A percentile compares a stretch with the other conserved stretches of the same genome.
phyloP scores from a whole-genome alignment of 2,329 filamentous ascomycete species.

The Aotearoamyces nothofagi region DNA sequence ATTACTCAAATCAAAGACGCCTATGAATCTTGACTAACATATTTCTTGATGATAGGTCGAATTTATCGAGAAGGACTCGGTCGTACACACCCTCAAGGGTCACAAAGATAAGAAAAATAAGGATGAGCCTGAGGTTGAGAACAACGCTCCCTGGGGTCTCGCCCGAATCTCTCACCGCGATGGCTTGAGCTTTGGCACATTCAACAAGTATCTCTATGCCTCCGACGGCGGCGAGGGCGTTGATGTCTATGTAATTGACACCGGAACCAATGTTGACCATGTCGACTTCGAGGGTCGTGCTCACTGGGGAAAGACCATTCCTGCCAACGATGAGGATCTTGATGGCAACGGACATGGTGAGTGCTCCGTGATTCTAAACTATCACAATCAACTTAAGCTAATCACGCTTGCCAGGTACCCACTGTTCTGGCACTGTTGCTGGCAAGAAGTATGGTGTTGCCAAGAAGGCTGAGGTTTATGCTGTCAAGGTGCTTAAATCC shows the following conservation, averaged over 20 bases:
- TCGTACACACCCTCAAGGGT: constrained; percentile 65
- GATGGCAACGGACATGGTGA: constrained; percentile 98
- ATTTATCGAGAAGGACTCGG: constrained; percentile 86
- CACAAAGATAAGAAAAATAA: constrained; percentile 22
- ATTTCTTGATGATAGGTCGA: constrained; percentile 51
- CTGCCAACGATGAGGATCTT: constrained; percentile 63
- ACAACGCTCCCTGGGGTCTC: constrained; percentile 95
- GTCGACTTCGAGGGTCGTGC: constrained; percentile 96
- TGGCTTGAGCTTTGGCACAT: constrained; percentile 73
- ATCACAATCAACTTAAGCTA: too few species aligned
- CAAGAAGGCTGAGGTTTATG: constrained; percentile 94
- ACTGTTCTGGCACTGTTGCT: constrained; percentile 96
- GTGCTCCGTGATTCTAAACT: too few species aligned
- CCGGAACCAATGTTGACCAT: constrained; percentile 84
- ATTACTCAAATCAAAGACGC: constrained; percentile 3
- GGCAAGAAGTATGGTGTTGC: constrained; percentile 99
- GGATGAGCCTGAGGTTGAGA: constrained; percentile 54
- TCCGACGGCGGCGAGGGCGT: constrained; percentile 88
- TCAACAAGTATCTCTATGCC: constrained; percentile 96
- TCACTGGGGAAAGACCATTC: constrained; percentile 94
- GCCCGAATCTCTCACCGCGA: constrained; percentile 95
- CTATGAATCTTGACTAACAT: too few species aligned
- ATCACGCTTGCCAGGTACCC: too few species aligned
- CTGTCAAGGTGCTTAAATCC: constrained; percentile 94
- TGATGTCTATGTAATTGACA: constrained; percentile 97